Evolutionary conservation across 306 rosid species (phyloP), one percentile per base, ranked within the genome.

Genomic region (Begonia loranthoides): DNA sequence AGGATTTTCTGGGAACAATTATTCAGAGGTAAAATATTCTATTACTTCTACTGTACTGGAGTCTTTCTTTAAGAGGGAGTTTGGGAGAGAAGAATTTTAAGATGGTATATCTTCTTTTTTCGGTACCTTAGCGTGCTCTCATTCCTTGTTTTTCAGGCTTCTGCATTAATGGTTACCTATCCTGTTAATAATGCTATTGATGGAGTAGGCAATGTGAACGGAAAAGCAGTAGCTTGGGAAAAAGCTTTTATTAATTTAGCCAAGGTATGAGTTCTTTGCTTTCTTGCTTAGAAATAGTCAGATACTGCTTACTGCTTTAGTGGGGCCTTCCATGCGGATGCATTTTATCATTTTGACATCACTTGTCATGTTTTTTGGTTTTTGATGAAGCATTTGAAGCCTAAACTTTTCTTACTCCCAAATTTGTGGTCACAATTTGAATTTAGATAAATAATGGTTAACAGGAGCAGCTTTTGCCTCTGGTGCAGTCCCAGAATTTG

Each of bases 1-100:
- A 73, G 97, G 97, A 67, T 89, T 77, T 73, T 71, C 78, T 53
- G 97, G 95, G 58, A 79, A 79, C 70, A 89, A 84, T 64, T 84
- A 71, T 74, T 75, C 93, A 15, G 87, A 89, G 89, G 97, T 89
- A 70, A 68, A 61, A 61, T 60, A 12, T 45, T 64, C 22, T 19
- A 19, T 28, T 28, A 28, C 36, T 28, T 28, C 36, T 28, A 28
- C 9, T 28, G 36, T 28, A 4, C 9, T 5, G 36, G 36, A 28
- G 36, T 28, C 36, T 28, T 28, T 28, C 36, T 28, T 28, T 28
- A 28, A 28, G 36, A 3, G 6, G 9, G 9, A 28, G 36, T 28
- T 28, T 4, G 4, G 36, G 6, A 28, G 36, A 28, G 36, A 28
- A 28, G 36, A 28, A 28, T 28, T 28, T 28, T 28, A 28, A 7